Evolutionary conservation across 257 asterid genomes (phyloP), one percentile per base, ranked within the genome.

Genomic region (Cordia subcordata): DNA sequence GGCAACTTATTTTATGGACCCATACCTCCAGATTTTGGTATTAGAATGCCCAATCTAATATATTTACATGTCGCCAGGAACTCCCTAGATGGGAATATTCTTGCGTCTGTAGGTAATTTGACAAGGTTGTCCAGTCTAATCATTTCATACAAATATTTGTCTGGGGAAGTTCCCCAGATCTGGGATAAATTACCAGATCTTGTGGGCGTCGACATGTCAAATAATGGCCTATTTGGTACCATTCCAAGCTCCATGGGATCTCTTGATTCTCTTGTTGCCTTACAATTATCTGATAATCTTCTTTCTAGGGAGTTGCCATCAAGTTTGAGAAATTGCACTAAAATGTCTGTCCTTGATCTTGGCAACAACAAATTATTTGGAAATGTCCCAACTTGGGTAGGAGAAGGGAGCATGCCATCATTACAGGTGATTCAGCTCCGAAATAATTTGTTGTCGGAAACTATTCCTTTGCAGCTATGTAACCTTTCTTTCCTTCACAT

Each of bases 361-460:
- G 70, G 82, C 1, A 70, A 69, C 74, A 77, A 77, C 53, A 58
- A 39, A 5, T 55, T 72, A 32, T 77, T 74, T 4, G 79, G 79
- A 61, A 19, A 35, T 12, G 40, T 77, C 32, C 82, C 77, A 13
- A 16, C 60, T 33, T 77, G 82, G 82, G 38, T 77, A 35, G 82
- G 82, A 60, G 45, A 37, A n/a, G n/a, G n/a, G 11, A 44, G 14
- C 18, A 63, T 66, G 69, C 8, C 58, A 11, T 59, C 66, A n/a
- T 21, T 77, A 27, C 39, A 42, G 16, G 73, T 77, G 49, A 62
- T 77, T 16, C 67, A 77, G 11, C 35, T 63, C 52, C 46, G 72
- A n/a, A 73, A 73, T 54, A 77, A 77, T 40, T 66, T 61, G 0
- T 63, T 73, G 19, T 55, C 49, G 0, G 77, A 79, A 46, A 44